Conservation (phyloP, 345 rosid genomes). For the Gossypium rotundifolium region DNA sequence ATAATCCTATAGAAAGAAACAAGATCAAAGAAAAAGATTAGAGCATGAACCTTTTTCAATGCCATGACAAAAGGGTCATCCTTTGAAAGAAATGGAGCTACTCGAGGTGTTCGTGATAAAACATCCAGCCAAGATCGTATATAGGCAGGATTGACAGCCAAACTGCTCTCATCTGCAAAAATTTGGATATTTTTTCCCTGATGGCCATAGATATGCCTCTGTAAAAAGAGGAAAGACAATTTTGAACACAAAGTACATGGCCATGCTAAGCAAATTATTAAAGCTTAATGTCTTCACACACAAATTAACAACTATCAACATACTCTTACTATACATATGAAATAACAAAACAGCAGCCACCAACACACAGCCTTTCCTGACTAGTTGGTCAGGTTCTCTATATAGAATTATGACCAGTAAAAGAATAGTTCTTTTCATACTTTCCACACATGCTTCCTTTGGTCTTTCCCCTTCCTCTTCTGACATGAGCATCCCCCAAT, state of each 20-base stretch:
- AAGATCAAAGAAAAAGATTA: background rate
- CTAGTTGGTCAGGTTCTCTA: background rate
- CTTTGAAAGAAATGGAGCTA: constrained; percentile 90
- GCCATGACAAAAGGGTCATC: constrained; percentile 77
- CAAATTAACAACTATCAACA: background rate
- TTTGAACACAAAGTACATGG: background rate
- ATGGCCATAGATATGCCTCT: constrained; percentile 86
- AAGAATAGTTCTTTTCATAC: background rate
- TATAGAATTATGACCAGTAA: background rate
- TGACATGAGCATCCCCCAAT: background rate
- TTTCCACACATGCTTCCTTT: background rate
- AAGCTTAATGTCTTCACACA: background rate
- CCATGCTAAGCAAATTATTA: background rate
- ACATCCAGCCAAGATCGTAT: constrained; percentile 78
- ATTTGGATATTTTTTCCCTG: constrained; percentile 69
- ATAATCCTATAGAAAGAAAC: background rate
- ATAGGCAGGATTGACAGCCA: constrained; percentile 76
- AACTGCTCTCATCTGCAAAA: constrained; percentile 77
- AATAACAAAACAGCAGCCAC: background rate
- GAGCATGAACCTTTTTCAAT: constrained; percentile 57
- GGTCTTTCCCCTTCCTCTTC: background rate
- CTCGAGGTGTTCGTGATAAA: constrained; percentile 85
- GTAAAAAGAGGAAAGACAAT: constrained; percentile 15
- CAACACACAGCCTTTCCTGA: background rate
- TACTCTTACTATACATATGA: background rate